Evolutionary conservation across 257 asterid species (phyloP).

Genomic region (Nicotiana otophora): DNA sequence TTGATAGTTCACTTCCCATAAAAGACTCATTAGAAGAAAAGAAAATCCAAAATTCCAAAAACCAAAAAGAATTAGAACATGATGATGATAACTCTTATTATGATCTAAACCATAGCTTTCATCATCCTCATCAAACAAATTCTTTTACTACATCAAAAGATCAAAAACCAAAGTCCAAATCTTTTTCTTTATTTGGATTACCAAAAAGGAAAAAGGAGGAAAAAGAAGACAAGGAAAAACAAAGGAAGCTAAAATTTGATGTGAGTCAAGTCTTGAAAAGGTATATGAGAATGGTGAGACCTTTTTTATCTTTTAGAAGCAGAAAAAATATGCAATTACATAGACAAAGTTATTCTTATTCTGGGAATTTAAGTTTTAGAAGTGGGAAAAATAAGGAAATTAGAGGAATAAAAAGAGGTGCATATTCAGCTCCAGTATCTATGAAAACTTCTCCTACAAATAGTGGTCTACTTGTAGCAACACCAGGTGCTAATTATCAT

Average conservation of each 20-base stretch:
- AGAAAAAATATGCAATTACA: conserved; percentile 19
- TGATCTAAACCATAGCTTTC: conserved; percentile 5
- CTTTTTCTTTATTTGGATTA: conserved; percentile 50
- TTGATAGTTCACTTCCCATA: conserved; percentile 58
- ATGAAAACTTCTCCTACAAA: conserved; percentile 72
- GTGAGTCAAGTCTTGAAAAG: conserved; percentile 43
- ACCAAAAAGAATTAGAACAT: background rate
- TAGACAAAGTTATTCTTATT: conserved; percentile 44
- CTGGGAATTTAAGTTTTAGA: conserved; percentile 56
- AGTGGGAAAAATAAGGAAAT: conserved; percentile 20
- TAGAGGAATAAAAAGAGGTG: conserved; percentile 42
- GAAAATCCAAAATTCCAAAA: conserved; percentile 9
- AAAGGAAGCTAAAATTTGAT: conserved; percentile 48
- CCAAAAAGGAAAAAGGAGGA: conserved; percentile 43
- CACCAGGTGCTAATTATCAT: conserved; percentile 19
- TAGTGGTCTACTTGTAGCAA: conserved; percentile 67
- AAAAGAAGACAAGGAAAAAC: conserved; percentile 29
- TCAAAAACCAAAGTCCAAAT: conserved; percentile 41
- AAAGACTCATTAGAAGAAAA: conserved; percentile 22
- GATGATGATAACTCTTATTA: background rate
- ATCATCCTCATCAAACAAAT: background rate
- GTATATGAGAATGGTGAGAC: conserved; percentile 58
- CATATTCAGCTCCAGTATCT: conserved; percentile 72
- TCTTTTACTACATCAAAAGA: conserved; percentile 14
- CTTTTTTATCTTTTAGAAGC: conserved; percentile 36